Evolutionary conservation across 768 basidiomycete genomes (phyloP).

Genomic region (Kwoniella dejecticola): DNA sequence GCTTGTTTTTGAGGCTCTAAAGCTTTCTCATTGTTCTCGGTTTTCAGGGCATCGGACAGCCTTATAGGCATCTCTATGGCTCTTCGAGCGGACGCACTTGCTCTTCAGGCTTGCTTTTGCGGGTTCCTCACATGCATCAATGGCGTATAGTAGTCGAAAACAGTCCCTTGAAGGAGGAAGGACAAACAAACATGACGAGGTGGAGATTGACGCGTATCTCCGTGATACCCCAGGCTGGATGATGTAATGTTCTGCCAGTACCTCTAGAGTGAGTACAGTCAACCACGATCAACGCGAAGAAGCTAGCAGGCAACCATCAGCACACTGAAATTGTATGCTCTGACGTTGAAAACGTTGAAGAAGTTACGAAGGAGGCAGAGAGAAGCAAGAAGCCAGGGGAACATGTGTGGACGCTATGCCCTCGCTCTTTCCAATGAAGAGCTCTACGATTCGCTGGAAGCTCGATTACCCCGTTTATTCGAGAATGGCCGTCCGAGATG

Average conservation of each 20-base stretch:
- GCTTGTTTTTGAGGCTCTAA: not conserved
- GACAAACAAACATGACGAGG: not conserved
- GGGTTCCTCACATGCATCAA: no score
- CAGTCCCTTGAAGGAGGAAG: not conserved
- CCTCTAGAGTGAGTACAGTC: not conserved
- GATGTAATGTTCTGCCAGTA: conserved; percentile 3
- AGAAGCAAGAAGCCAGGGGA: no score
- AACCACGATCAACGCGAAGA: not conserved
- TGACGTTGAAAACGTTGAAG: no score
- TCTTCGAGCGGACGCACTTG: no score
- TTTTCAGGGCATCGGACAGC: not conserved
- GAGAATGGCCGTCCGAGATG: conserved; percentile 27
- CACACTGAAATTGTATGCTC: not conserved
- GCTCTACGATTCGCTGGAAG: conserved; percentile 42
- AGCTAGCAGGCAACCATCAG: not conserved
- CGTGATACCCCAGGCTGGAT: not conserved
- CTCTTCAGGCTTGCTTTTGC: no score
- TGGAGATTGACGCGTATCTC: conserved; percentile 10
- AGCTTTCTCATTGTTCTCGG: no score
- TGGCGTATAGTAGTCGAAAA: no score
- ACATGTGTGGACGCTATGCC: conserved; percentile 50
- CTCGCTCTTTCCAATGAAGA: conserved; percentile 46
- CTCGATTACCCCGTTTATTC: conserved; percentile 37
- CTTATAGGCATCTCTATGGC: not conserved
- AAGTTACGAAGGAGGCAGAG: no score